These are phyloP conservation scores for Phaeolepiota aurea DNA, from an alignment of 768 basidiomycete species.

Conservation along the genomic window DNA sequence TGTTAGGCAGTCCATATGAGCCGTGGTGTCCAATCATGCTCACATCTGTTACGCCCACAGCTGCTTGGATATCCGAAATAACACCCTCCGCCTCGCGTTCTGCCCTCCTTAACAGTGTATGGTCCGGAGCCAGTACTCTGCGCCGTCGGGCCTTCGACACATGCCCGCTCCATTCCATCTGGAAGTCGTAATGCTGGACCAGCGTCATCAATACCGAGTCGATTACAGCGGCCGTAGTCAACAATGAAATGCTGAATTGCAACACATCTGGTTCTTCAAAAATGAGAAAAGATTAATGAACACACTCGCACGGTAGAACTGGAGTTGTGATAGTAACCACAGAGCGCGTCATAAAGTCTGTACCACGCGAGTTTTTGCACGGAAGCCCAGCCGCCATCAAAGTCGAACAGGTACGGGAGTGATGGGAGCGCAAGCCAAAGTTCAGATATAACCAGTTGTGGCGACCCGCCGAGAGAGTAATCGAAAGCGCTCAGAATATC, in stretches of 20 bases:
- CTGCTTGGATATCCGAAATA: conserved; percentile 25
- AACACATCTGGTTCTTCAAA: conserved; percentile 51
- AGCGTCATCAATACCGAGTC: conserved; percentile 34
- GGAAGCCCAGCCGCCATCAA: conserved; percentile 35
- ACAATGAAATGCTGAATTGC: conserved; percentile 40
- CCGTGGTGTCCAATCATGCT: no score
- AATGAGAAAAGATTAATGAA: no score
- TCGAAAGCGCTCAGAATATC: conserved; percentile 40
- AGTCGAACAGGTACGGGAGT: conserved; percentile 32
- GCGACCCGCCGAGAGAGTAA: conserved; percentile 42
- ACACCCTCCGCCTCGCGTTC: conserved; percentile 26
- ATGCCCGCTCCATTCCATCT: conserved; percentile 19
- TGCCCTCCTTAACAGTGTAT: conserved; percentile 13
- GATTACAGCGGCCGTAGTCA: conserved; percentile 45
- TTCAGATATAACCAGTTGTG: conserved; percentile 50
- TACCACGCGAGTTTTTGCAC: conserved; percentile 43
- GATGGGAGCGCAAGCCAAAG: conserved; percentile 49
- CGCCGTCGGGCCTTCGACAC: not conserved
- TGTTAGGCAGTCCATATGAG: no score
- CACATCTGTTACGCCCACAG: conserved; percentile 28
- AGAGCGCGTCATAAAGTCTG: conserved; percentile 32
- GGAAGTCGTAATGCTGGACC: conserved; percentile 23
- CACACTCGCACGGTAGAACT: no score
- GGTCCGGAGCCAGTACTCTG: conserved; percentile 3
- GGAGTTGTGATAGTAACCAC: conserved; percentile 28